Evolutionary conservation across 2,329 filamentous ascomycete species (phyloP), one percentile per base, ranked within the genome.

Genomic region (Botryosphaeria agaves): DNA sequence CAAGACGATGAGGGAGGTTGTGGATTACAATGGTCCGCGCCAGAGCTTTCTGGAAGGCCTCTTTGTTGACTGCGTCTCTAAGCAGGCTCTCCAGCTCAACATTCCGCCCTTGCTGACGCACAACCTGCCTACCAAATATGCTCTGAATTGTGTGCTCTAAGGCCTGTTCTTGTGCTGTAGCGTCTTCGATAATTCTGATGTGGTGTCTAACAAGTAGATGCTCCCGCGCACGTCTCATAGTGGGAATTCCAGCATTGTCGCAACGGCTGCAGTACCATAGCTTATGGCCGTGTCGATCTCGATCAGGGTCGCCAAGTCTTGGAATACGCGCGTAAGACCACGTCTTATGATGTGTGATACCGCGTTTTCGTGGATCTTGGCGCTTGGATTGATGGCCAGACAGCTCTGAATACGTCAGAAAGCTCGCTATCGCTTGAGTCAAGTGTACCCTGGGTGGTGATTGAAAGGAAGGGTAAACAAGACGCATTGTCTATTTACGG

Each of bases 1-100:
- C 24, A 21, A 21, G 19, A 11, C 51, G 5, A 53, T 39, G 14
- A 53, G 37, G 3, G 48, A 39, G 26, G n/a, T 53, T 53, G 27
- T 53, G 19, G 19, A 21, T 21, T 11, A 21, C 19, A 21, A 21
- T 21, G 11, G 11, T 21, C 19, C 19, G 19, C 19, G 19, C 19
- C 19, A 21, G 19, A 11, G 19, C 19, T 21, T 21, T 21, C 19
- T 21, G 19, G 19, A 21, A 21, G 19, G 19, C 19, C 11, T 21
- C 11, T 21, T 7, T 21, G 11, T 21, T 21, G 19, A 21, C 19
- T 21, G 19, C 19, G 19, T 21, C 11, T 21, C 19, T 21, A 11
- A 21, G 19, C 11, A 21, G 19, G 19, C 7, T 21, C 19, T 21
- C 19, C 19, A 7, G 19, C 19, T 21, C 19, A 21, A 21, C 19